Evolutionary conservation across 495 filamentous ascomycete genomes (phyloP).

Genomic region (Tetracladium marchalianum): DNA sequence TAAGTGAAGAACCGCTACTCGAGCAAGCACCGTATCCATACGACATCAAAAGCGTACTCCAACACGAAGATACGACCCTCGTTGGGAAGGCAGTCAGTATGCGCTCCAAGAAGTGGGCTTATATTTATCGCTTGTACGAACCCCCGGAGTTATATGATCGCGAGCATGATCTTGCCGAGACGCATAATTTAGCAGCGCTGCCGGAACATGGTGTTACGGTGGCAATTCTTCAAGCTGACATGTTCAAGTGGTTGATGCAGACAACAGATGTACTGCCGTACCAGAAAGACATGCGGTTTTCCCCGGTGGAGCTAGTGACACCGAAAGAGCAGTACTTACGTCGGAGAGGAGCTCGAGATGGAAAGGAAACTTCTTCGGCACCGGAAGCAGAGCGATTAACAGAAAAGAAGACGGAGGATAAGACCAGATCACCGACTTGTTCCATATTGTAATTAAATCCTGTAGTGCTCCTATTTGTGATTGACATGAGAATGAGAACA

Average conservation of each 20-base stretch:
- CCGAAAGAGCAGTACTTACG: constrained; percentile 1
- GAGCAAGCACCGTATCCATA: constrained; percentile 22
- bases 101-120: constrained; percentile 17
- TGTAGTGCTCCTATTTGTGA: background rate
- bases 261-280: constrained; percentile 16
- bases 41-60: constrained; percentile 20
- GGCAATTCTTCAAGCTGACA: constrained; percentile 15
- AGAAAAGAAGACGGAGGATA: background rate
- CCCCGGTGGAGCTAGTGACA: constrained; percentile 17
- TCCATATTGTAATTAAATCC: background rate
- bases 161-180: constrained; percentile 13
- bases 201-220: constrained; percentile 8
- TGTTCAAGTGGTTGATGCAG: constrained; percentile 18
- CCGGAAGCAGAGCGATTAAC: background rate
- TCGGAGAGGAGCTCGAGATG: background rate
- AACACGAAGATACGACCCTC: constrained; percentile 21
- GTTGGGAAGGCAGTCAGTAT: constrained; percentile 22
- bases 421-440: background rate
- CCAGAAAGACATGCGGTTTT: constrained; percentile 16
- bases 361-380: background rate
- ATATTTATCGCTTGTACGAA: constrained; percentile 22
- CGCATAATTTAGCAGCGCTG: constrained; percentile 14
- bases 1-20: constrained; percentile 20
- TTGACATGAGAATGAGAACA: background rate
- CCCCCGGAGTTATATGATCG: constrained; percentile 21